A percentile compares a stretch with the other conserved stretches of the same genome.
These are phyloP conservation scores for Chaetomium cochliodes DNA, from an alignment of 495 filamentous ascomycete species.

Conservation along the genomic window DNA sequence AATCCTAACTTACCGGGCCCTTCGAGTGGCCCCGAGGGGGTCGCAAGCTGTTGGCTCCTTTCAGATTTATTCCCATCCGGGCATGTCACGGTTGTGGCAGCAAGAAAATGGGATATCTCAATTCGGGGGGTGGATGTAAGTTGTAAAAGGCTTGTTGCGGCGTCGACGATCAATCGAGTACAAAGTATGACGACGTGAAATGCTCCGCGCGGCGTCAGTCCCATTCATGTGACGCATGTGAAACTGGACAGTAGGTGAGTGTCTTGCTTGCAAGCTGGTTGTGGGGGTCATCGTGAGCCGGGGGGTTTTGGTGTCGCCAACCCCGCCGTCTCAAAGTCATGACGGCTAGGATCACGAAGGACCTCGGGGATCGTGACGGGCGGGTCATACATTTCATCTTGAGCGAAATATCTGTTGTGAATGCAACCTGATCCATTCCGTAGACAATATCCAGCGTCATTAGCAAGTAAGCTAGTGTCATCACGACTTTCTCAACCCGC, in stretches of 20 bases:
- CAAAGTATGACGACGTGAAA: too few species aligned
- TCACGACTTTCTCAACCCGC: too few species aligned
- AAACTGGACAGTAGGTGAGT: neutral
- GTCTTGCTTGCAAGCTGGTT: slow-evolving; percentile 2
- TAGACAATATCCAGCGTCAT: neutral
- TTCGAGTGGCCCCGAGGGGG: neutral
- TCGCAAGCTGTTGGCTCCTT: neutral
- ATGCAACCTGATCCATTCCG: neutral
- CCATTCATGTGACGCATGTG: neutral
- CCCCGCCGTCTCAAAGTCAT: neutral
- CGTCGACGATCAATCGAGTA: too few species aligned
- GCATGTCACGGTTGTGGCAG: neutral
- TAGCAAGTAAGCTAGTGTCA: neutral
- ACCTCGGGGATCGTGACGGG: slow-evolving; percentile 1
- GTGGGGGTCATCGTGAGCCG: neutral
- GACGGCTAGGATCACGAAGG: slow-evolving; percentile 1
- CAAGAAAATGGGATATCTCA: neutral
- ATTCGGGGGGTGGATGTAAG: too few species aligned
- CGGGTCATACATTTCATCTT: neutral
- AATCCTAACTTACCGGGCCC: neutral
- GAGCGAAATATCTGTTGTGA: neutral
- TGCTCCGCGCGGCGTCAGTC: too few species aligned
- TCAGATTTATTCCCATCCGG: neutral
- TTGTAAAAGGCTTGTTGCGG: too few species aligned
- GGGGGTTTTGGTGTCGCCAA: neutral